Evolutionary conservation across 2,329 filamentous ascomycete genomes (phyloP).

Genomic region (Aspergillus pseudotamarii): DNA sequence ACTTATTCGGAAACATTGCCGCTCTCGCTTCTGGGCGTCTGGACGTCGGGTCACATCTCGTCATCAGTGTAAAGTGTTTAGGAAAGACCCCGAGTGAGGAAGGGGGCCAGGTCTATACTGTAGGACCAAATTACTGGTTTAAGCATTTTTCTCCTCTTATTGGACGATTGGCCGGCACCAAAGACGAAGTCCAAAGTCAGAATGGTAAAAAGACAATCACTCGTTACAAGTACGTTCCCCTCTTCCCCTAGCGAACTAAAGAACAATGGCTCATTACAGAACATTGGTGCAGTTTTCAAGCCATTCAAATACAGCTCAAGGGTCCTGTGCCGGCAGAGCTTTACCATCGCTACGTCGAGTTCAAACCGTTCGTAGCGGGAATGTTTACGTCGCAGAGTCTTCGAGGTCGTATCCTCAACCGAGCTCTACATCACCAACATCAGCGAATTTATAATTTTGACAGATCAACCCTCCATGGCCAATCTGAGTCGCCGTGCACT

Average conservation of each 20-base stretch:
- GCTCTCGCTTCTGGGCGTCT: constrained; percentile 63
- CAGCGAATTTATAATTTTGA: constrained; percentile 87
- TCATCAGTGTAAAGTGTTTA: constrained; percentile 75
- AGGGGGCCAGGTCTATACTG: constrained; percentile 72
- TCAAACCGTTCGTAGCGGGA: constrained; percentile 82
- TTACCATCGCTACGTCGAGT: constrained; percentile 92
- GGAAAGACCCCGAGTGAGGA: constrained; percentile 69
- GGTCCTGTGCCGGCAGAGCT: constrained; percentile 79
- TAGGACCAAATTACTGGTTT: constrained; percentile 75
- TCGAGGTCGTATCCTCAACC: constrained; percentile 77
- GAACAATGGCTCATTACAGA: not conserved
- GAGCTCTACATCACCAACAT: constrained; percentile 88
- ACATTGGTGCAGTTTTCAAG: constrained; percentile 71
- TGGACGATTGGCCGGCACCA: constrained; percentile 74
- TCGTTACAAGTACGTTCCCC: constrained; percentile 70
- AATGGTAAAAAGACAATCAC: constrained; percentile 60
- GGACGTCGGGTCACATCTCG: constrained; percentile 71
- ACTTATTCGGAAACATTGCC: constrained; percentile 70
- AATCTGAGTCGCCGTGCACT: constrained; percentile 66
- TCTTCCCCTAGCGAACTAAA: not conserved
- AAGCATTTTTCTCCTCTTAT: constrained; percentile 90
- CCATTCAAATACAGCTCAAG: constrained; percentile 83
- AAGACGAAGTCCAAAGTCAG: constrained; percentile 63
- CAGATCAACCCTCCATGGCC: constrained; percentile 71
- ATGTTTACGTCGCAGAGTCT: constrained; percentile 83